Evolutionary conservation across 164 flowering plant genomes (phyloP).

Genomic region (Piper longum): DNA sequence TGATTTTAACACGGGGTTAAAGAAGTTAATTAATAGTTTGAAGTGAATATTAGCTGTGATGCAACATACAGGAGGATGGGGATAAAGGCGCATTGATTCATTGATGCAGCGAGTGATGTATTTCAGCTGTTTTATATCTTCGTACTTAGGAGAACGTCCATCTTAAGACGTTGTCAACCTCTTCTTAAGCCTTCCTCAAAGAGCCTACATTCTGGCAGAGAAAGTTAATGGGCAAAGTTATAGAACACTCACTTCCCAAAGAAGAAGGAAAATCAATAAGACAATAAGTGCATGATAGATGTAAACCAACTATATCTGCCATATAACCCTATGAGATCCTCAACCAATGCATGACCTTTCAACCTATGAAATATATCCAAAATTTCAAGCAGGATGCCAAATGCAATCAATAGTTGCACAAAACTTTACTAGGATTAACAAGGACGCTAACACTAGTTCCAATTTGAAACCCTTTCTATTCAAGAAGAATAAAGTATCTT

Average conservation of each 20-base stretch:
- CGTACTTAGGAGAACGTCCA: slow-evolving; percentile 62
- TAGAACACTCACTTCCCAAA: background rate
- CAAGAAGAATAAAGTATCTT: too few species aligned
- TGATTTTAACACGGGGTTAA: background rate
- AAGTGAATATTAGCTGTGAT: background rate
- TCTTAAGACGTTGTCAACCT: slow-evolving; percentile 71
- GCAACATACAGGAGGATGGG: slow-evolving; percentile 92
- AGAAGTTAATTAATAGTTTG: background rate
- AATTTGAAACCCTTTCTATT: too few species aligned
- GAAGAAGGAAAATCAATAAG: background rate
- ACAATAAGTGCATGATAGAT: background rate
- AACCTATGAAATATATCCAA: too few species aligned
- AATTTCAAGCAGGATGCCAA: too few species aligned
- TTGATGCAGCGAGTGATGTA: slow-evolving; percentile 73
- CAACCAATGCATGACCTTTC: too few species aligned
- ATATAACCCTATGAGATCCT: too few species aligned
- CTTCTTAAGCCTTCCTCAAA: slow-evolving; percentile 63
- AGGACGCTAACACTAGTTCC: too few species aligned
- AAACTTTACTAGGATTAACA: too few species aligned
- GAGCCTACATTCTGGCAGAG: slow-evolving; percentile 36
- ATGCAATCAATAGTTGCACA: too few species aligned
- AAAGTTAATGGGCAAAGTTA: background rate
- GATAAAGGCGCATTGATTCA: slow-evolving; percentile 85
- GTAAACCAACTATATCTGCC: background rate
- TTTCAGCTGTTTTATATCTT: slow-evolving; percentile 68